Base-by-base conservation (phyloP, 2,329 filamentous ascomycete genomes). In the Epicoccum nigrum region DNA sequence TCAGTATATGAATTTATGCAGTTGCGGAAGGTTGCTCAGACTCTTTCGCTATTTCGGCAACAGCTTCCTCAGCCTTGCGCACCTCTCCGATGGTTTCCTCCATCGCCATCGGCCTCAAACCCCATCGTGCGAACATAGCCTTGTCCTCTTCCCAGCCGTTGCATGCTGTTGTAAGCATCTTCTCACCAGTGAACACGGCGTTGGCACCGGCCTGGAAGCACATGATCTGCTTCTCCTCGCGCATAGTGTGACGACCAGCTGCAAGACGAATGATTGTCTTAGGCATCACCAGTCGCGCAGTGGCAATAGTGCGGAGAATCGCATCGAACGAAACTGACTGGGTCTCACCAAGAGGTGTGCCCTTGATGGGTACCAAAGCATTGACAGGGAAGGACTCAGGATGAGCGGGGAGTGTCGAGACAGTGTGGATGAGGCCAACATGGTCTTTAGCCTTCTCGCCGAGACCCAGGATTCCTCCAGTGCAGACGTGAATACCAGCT, bases 301-400 rank as follows among this genome's bases (percentile, higher is more conserved):
- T 90, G 1, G 92, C 90, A 55, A 96, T 88, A 7, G 90, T 95
- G 23, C 92, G 83, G 31, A 96, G 78, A 65, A 95, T 85, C 51
- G 85, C 86, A 44, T 90, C 86, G 60, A 96, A 93, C 13, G 86
- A 81, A 45, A 95, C 83, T 53, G 87, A 84, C 50, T 86, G 83
- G 21, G 68, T 81, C 62, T 93, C 87, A 13, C 89, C 90, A 11
- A 96, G 79, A 1, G 92, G 92, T 1, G 92, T 96, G 8, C 92
- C 92, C 70, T 90, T 90, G 75, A 96, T 96, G 0, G 92, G 91
- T 1, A 96, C 92, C 0, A 96, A 82, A 0, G 91, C 90, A 64
- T 96, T 96, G 56, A 96, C 91, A 1, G 92, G 92, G 74, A 96
- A 95, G 17, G 88, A 92, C 76, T 96, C 92, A 0, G 92, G 92